Base-by-base conservation (phyloP, 2,329 filamentous ascomycete genomes). In the Geosmithia morbida region DNA sequence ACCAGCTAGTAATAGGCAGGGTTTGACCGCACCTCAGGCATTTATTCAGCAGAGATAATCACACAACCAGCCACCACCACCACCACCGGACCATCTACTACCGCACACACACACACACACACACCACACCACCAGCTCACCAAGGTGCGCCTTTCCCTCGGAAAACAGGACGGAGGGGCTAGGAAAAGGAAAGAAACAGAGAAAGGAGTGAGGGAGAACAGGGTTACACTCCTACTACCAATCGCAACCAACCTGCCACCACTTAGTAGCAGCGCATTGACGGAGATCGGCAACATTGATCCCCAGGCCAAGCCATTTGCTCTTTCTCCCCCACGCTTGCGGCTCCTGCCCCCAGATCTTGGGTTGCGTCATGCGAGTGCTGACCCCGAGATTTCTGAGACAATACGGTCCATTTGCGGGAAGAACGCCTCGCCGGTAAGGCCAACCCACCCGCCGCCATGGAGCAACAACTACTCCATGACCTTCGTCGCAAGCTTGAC, bases 401-500 rank as follows among this genome's bases (percentile, higher is more conserved):
- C 56, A 55, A 52, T 53, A 55, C 55, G 56, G 54, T 55, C 55
- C 54, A 53, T 53, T 54, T 53, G 52, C 57, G 58, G 57, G 54
- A 53, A 51, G 51, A 26, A 26, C 22, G 48, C 56, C 57, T 45
- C 30, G 22, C 26, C 29, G 22, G 13, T 48, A 44, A 18, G 16
- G 22, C 22, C 22, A 26, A 5, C 26, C 18, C 16, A 14, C 30
- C 11, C 22, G 56, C 55, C 56, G 56, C 56, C 51, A 65, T 65
- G 63, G 62, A 65, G 56, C 57, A 67, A 55, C 68, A 57, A 54
- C 66, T 77, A 51, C 65, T 74, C 53, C 65, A 68, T 48, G 69
- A 72, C 60, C 68, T 79, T 57, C 66, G 71, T 54, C 62, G 61
- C 55, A 75, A 71, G 67, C 71, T 77, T 52, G 63, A 61, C 55